These are phyloP conservation scores for Myochromella boudieri DNA, from an alignment of 768 basidiomycete species.

Conservation along the genomic window DNA sequence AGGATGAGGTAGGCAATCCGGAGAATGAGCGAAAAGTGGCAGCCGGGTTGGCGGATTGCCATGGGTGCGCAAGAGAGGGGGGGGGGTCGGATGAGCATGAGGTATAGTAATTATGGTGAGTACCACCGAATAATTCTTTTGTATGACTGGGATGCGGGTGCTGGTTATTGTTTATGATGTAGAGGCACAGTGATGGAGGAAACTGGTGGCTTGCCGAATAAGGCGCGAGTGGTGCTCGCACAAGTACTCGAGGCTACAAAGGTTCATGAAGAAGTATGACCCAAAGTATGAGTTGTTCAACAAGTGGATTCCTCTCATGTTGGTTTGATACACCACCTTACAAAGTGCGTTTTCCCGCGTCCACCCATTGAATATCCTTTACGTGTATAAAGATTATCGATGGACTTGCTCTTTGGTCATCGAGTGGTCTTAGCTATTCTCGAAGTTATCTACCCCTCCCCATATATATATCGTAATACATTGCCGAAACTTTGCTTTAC, in stretches of 20 bases:
- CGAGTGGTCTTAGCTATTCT: no score
- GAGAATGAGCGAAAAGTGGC: slow-evolving; percentile 22
- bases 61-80: slow-evolving; percentile 26
- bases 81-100: slow-evolving; percentile 27
- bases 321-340: no score
- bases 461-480: no score
- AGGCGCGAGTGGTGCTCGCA: slow-evolving; percentile 29
- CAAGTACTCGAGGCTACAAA: slow-evolving; percentile 36
- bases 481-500: no score
- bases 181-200: slow-evolving; percentile 9
- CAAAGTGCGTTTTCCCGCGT: no score
- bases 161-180: not conserved
- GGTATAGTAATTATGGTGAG: slow-evolving; percentile 51
- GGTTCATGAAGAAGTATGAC: slow-evolving; percentile 26
- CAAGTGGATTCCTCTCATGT: slow-evolving; percentile 32
- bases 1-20: slow-evolving; percentile 25
- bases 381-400: no score
- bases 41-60: slow-evolving; percentile 31
- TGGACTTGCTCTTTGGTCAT: no score
- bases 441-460: no score
- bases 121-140: no score
- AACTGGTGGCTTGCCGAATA: slow-evolving; percentile 13
- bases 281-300: slow-evolving; percentile 32
- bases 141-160: not conserved
- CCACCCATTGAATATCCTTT: no score